Evolutionary conservation across 768 basidiomycete genomes (phyloP), one percentile per base, ranked within the genome.

Genomic region (Epithele typhae): DNA sequence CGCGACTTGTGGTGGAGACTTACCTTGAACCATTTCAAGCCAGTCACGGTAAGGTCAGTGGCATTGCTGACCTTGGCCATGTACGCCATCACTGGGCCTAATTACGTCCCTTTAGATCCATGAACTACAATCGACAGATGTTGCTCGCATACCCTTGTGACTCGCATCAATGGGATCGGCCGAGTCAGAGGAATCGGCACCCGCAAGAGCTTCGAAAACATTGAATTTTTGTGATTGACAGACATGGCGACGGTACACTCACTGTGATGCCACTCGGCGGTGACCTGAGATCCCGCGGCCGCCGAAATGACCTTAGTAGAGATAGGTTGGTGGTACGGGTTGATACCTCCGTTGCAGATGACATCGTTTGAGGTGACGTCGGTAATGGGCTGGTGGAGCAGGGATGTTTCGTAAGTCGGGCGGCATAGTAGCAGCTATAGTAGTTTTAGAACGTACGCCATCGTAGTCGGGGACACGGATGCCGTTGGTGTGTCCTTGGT

Each of bases 291-390:
- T 17, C 79, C 78, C 50, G 78, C 79, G 0, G 78, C 64, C 10
- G 77, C 75, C 14, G 65, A 62, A 54, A 80, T 76, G 30, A 77
- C 58, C 1, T 63, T 63, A 19, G 59, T 60, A 4, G 74, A 77
- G 12, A 77, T 57, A 8, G 75, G 76, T 46, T 67, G 63, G 40
- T 70, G 69, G 59, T 76, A 77, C 1, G 75, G 77, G 57, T 78
- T 79, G 53, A 76, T 76, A 11, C 77, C 78, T 19, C 78, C 77
- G 41, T 81, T 81, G 69, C 79, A 81, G 47, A 79, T 80, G 37
- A 75, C 18, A 42, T 69, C 73, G 61, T 77, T 77, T 0, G 75
- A 77, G 6, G 70, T 76, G 11, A 81, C 77, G 55, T 80, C 74
- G 15, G 61, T 76, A 48, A 82, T 78, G 14, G 78, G 77, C 77